These are phyloP conservation scores for Leccinum pellstonianum DNA, from an alignment of 768 basidiomycete genomes.

Conservation along the genomic window DNA sequence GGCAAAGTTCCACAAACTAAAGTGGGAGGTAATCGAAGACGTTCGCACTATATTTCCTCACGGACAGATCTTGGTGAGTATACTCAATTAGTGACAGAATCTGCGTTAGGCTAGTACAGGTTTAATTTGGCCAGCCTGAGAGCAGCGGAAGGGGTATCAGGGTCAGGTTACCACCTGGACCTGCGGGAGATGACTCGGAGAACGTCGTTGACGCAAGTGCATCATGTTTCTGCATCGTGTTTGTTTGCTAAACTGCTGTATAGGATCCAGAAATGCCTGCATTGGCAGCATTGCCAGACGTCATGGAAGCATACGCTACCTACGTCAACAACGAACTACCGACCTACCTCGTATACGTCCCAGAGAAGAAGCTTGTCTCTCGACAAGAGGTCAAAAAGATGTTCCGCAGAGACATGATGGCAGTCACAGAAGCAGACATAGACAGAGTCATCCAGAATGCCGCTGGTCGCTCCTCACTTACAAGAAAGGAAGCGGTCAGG, in stretches of 20 bases:
- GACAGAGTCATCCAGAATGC: constrained; percentile 18
- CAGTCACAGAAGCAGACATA: constrained; percentile 28
- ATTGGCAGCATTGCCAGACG: constrained; percentile 18
- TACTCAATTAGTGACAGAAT: background rate
- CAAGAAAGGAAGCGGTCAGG: constrained; percentile 27
- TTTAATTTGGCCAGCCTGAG: too few species aligned
- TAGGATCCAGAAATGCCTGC: constrained; percentile 16
- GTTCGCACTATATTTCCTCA: constrained; percentile 29
- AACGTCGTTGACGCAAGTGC: constrained; percentile 13
- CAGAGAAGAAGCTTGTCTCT: constrained; percentile 26
- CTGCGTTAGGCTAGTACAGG: background rate
- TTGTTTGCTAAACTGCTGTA: background rate
- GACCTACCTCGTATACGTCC: constrained; percentile 29
- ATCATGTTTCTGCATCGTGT: background rate
- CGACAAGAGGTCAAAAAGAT: constrained; percentile 32
- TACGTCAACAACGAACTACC: constrained; percentile 33
- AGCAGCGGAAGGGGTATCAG: constrained; percentile 13
- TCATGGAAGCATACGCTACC: constrained; percentile 21
- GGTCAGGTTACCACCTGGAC: constrained; percentile 21
- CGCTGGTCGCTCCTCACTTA: constrained; percentile 24
- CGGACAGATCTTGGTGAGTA: constrained; percentile 28
- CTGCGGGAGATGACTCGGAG: background rate
- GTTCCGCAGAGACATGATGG: constrained; percentile 27
- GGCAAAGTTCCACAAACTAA: constrained; percentile 33
- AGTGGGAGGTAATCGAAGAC: constrained; percentile 29